Evolutionary conservation across 1,284 basidiomycete genomes (phyloP).

Genomic region (Melanopsichium pennsylvanicum): DNA sequence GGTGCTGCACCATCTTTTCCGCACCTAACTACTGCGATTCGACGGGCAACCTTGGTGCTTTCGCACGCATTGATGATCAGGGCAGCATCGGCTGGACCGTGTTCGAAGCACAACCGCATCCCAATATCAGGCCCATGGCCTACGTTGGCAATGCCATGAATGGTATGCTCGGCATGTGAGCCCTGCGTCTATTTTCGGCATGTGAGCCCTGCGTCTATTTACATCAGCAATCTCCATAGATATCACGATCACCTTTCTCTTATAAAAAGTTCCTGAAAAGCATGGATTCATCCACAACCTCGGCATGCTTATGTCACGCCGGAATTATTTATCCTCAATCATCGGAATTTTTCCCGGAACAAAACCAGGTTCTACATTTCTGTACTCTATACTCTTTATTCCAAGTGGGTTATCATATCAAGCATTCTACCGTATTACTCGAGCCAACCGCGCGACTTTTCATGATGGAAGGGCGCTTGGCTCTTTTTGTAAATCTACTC

Average conservation of each 20-base stretch:
- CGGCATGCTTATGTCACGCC: too few species aligned
- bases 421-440: too few species aligned
- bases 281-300: background rate
- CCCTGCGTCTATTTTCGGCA: background rate
- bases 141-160: conserved; percentile 69
- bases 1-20: conserved; percentile 81
- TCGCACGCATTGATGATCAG: conserved; percentile 74
- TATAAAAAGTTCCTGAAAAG: conserved; percentile 1
- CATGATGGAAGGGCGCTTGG: too few species aligned
- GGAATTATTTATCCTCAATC: background rate
- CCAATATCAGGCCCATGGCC: conserved; percentile 90
- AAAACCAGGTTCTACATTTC: background rate
- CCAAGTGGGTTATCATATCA: too few species aligned
- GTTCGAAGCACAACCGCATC: conserved; percentile 88
- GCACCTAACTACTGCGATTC: conserved; percentile 65
- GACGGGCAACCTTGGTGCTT: conserved; percentile 69
- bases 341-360: background rate
- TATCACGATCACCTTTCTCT: background rate
- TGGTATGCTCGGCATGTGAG: conserved; percentile 46
- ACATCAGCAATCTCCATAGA: background rate
- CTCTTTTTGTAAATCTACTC: background rate
- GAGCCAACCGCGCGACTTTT: too few species aligned
- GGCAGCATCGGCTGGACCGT: conserved; percentile 77
- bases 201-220: too few species aligned
- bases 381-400: conserved; percentile 15